Evolutionary conservation across 1,284 basidiomycete genomes (phyloP), one percentile per base, ranked within the genome.

Genomic region (Takashimella tepidaria): DNA sequence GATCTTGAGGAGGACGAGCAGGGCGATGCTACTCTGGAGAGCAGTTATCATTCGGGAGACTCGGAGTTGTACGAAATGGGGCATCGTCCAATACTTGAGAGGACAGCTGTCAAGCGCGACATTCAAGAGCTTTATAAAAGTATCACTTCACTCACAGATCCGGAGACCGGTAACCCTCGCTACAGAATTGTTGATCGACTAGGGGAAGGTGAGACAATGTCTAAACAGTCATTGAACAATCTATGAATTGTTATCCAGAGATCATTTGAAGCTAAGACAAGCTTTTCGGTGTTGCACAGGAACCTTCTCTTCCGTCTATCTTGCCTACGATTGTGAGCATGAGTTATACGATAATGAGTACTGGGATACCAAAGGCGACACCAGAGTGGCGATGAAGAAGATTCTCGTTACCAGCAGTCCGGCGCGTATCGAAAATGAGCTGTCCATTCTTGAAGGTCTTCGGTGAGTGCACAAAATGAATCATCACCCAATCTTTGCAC

Each of bases 221-320:
- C 16, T 8, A n/a, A n/a, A n/a, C n/a, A n/a, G n/a, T n/a, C n/a
- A n/a, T n/a, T n/a, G n/a, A n/a, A n/a, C n/a, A n/a, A n/a, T n/a
- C n/a, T n/a, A n/a, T n/a, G n/a, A n/a, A n/a, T n/a, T n/a, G n/a
- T n/a, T n/a, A n/a, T n/a, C n/a, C n/a, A 31, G 31, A 37, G 16
- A 16, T 16, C 16, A 37, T 8, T 37, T 16, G 31, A 8, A 20
- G 25, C 50, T 42, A 24, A 56, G 47, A n/a, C 19, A n/a, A 37
- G 25, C 3, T 46, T 27, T 40, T n/a, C 10, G 10, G 31, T 37
- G 41, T 40, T 23, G 5, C 12, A 13, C 50, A 81, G 92, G 95
- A 22, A 99, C 95, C 2, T 99, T 99, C 76, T 98, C 95, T 0
- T 93, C 92, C 8, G 95, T 99, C 10, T 99, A 98, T 81, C 97